These are phyloP conservation scores for Lineolata rhizophorae DNA, from an alignment of 495 filamentous ascomycete genomes.

Conservation along the genomic window DNA sequence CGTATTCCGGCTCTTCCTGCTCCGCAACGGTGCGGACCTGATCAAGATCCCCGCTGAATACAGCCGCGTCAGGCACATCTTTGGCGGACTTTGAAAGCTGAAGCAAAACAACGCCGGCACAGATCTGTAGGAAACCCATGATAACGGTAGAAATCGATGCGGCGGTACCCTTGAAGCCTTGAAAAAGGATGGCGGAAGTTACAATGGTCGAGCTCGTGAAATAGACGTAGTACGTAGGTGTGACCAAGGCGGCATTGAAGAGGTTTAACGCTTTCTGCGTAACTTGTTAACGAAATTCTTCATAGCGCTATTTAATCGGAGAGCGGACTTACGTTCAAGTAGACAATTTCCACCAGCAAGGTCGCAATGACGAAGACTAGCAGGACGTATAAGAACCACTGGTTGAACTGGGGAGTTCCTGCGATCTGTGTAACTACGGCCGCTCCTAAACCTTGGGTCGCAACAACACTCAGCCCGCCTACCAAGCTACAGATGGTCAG, in stretches of 20 bases:
- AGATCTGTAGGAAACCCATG: conserved; percentile 86
- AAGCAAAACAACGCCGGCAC: conserved; percentile 81
- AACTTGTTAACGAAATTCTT: conserved; percentile 12
- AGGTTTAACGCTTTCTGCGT: conserved; percentile 90
- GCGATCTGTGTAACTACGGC: conserved; percentile 73
- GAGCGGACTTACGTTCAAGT: conserved; percentile 59
- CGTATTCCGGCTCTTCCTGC: conserved; percentile 81
- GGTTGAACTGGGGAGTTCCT: conserved; percentile 72
- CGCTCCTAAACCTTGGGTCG: conserved; percentile 81
- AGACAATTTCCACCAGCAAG: conserved; percentile 81
- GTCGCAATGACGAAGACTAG: conserved; percentile 79
- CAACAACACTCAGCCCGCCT: conserved; percentile 84
- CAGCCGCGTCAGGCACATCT: conserved; percentile 80
- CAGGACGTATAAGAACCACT: conserved; percentile 91
- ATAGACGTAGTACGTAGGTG: conserved; percentile 94
- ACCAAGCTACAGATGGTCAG: conserved; percentile 87
- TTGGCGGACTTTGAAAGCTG: conserved; percentile 97
- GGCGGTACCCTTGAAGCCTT: conserved; percentile 74
- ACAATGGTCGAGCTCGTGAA: conserved; percentile 92
- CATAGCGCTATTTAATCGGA: neutral
- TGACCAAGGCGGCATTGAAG: conserved; percentile 93
- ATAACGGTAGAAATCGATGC: conserved; percentile 72
- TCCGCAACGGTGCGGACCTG: conserved; percentile 89
- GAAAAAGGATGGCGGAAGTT: conserved; percentile 79
- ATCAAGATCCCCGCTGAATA: conserved; percentile 83